A percentile compares a stretch with the other conserved stretches of the same genome.
Conservation (phyloP, 2,329 filamentous ascomycete species). For the Biscogniauxia mediterranea region DNA sequence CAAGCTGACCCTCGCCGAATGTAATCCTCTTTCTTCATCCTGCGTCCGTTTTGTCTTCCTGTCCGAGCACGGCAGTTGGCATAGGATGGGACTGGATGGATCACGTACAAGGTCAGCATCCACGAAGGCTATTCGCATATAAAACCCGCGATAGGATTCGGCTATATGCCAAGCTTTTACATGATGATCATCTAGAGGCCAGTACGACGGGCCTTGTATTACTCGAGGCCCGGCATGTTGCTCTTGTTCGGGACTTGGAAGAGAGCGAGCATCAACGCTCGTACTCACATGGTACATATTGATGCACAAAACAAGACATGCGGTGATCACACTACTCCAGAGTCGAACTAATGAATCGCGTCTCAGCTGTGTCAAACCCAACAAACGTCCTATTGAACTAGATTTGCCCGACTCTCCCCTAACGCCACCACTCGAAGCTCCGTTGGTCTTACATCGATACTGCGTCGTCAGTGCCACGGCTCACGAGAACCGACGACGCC, state of each 20-base stretch:
- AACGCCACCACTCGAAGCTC: constrained; percentile 6
- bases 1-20: not conserved
- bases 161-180: not conserved
- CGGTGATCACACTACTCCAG: constrained; percentile 6
- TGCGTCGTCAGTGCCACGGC: not conserved
- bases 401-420: constrained; percentile 11
- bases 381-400: constrained; percentile 9
- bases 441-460: constrained; percentile 4
- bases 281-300: constrained; percentile 21
- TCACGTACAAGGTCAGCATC: not conserved
- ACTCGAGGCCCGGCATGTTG: not conserved
- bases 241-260: not conserved
- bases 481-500: not conserved
- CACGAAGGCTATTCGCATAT: not conserved
- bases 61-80: not conserved
- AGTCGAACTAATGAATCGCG: constrained; percentile 12
- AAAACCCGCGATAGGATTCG: not conserved
- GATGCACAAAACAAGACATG: constrained; percentile 10
- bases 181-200: not conserved
- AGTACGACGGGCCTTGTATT: not conserved
- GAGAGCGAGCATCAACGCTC: constrained; percentile 9
- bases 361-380: constrained; percentile 15
- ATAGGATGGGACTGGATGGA: not conserved
- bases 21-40: not conserved
- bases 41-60: not conserved